These are phyloP conservation scores for Stentor roeselii DNA, from an alignment of 73 alveolate genomes.

Conservation along the genomic window DNA sequence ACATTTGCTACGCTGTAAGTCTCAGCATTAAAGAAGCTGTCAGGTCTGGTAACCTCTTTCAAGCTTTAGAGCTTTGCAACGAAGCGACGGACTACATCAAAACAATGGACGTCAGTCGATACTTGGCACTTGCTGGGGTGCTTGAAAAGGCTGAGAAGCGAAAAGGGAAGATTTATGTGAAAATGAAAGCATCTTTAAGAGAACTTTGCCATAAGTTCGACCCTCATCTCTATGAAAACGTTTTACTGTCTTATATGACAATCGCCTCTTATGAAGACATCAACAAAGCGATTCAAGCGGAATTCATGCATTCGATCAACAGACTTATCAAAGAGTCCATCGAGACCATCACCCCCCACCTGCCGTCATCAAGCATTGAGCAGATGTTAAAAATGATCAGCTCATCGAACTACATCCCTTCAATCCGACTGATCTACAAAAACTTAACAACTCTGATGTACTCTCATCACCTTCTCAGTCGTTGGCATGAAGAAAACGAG, in stretches of 20 bases:
- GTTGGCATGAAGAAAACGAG: conserved; percentile 28
- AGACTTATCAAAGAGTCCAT: neutral
- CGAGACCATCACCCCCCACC: neutral
- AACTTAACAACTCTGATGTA: conserved; percentile 7
- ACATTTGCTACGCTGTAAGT: neutral
- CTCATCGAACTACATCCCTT: neutral
- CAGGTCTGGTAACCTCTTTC: neutral
- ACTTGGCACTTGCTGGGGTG: neutral
- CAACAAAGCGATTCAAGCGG: neutral
- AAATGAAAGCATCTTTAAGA: conserved; percentile 15
- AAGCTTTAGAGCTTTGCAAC: conserved; percentile 14
- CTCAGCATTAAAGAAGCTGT: conserved; percentile 12
- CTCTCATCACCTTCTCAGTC: neutral
- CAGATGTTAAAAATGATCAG: neutral
- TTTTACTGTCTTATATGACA: conserved; percentile 4
- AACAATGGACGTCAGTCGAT: conserved; percentile 3
- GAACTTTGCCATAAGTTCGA: conserved; percentile 15
- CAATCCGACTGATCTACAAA: neutral
- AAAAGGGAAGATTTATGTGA: neutral
- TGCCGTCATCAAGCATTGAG: neutral
- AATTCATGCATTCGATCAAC: conserved; percentile 7
- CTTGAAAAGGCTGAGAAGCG: neutral
- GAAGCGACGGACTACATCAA: neutral
- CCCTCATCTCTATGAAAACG: neutral
- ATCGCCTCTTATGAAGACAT: conserved; percentile 4